These are phyloP conservation scores for Cercospora sp. DNA, from an alignment of 2,329 filamentous ascomycete species.

Conservation along the genomic window DNA sequence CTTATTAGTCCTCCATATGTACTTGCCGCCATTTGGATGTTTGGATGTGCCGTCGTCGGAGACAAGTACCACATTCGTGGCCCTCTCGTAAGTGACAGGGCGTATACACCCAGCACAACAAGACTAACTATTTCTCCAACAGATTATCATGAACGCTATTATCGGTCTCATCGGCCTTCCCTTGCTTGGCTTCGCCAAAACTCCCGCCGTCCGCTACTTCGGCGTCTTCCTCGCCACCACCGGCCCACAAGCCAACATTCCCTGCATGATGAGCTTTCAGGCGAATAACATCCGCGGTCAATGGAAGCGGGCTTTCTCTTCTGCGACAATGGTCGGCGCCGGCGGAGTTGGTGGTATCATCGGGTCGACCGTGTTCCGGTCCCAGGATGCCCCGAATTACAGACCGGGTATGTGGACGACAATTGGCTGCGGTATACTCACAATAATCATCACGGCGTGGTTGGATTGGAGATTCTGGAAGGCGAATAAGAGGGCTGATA, in stretches of 20 bases:
- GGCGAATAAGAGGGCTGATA: conserved; percentile 40
- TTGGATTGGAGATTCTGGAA: conserved; percentile 38
- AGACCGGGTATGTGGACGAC: conserved; percentile 38
- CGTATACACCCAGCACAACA: no score
- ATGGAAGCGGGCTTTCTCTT: conserved; percentile 82
- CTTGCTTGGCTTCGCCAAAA: conserved; percentile 38
- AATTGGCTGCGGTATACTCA: conserved; percentile 32
- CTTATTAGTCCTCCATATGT: conserved; percentile 41
- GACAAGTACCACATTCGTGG: conserved; percentile 41
- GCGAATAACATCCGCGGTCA: conserved; percentile 86
- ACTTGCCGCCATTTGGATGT: conserved; percentile 42
- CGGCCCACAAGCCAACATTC: conserved; percentile 58
- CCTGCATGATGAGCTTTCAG: conserved; percentile 74
- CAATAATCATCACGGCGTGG: conserved; percentile 36
- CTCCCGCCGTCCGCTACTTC: conserved; percentile 37
- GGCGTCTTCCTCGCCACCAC: conserved; percentile 43
- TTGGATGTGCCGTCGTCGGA: conserved; percentile 21
- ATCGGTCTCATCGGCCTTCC: conserved; percentile 39
- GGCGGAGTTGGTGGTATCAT: conserved; percentile 76
- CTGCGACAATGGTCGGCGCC: conserved; percentile 72
- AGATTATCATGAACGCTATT: conserved; percentile 38
- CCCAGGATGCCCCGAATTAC: conserved; percentile 39
- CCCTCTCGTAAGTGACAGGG: conserved; percentile 26
- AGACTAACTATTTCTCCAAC: no score
- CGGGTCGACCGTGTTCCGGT: conserved; percentile 39